Percentiles rank a stretch among this genome's conserved stretches.
Conservation (phyloP, 257 asterid genomes). For the Solanum appendiculatum region DNA sequence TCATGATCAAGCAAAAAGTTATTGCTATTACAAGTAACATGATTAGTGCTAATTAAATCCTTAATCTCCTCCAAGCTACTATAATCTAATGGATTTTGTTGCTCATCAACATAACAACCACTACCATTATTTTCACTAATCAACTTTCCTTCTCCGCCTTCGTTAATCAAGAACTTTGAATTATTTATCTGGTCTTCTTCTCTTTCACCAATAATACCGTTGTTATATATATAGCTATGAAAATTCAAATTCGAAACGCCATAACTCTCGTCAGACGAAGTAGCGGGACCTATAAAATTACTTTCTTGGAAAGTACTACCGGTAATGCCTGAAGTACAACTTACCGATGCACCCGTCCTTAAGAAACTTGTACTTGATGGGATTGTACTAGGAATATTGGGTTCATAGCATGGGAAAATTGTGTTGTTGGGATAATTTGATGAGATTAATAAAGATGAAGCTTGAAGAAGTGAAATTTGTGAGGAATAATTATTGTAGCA, state of each 20-base stretch:
- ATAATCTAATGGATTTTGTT: slow-evolving; percentile 35
- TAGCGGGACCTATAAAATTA: slow-evolving; percentile 23
- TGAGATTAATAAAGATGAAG: background rate
- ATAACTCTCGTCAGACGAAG: slow-evolving; percentile 36
- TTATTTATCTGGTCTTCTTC: slow-evolving; percentile 5
- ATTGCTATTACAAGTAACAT: slow-evolving; percentile 1
- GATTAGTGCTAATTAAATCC: slow-evolving; percentile 50
- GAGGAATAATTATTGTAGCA: background rate
- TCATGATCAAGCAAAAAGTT: slow-evolving; percentile 25
- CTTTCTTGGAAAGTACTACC: slow-evolving; percentile 20
- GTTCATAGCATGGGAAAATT: background rate
- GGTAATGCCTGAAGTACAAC: slow-evolving; percentile 5
- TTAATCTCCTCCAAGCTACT: slow-evolving; percentile 67
- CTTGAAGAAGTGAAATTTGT: slow-evolving; percentile 3
- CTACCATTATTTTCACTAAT: background rate
- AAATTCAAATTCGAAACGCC: slow-evolving; percentile 5
- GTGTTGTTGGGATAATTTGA: background rate
- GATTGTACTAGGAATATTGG: background rate
- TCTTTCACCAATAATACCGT: slow-evolving; percentile 5
- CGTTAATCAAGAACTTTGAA: background rate
- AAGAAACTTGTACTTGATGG: slow-evolving; percentile 2
- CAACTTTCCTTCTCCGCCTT: background rate
- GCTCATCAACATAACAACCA: slow-evolving; percentile 5
- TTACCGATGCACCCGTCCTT: background rate
- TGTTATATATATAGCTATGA: slow-evolving; percentile 16